Evolutionary conservation across 495 filamentous ascomycete genomes (phyloP), one percentile per base, ranked within the genome.

Genomic region (Aspergillus sclerotiicarbonarius): DNA sequence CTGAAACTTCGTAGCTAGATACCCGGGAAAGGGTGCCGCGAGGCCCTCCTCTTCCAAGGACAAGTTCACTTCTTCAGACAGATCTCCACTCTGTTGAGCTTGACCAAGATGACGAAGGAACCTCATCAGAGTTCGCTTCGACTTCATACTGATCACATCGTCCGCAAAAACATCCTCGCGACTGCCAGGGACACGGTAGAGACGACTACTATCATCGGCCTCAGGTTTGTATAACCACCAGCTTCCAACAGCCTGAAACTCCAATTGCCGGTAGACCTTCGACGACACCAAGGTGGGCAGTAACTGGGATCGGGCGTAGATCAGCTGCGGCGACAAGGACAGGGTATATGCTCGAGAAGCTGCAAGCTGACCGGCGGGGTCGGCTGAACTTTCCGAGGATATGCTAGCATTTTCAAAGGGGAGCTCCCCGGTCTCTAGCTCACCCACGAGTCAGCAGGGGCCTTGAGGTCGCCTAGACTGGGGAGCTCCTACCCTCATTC

Each of bases 221-320:
- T 56, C 21, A 16, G 60, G 43, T 48, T 57, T 68, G 33, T 87
- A 87, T 35, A 96, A 84, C 84, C 87, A 98, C 89, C 92, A 98
- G 56, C 89, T 93, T 31, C 95, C 95, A 7, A 98, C 88, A 6
- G 94, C 91, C 59, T 92, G 85, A 70, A 97, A 98, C 61, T 96
- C 92, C 57, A 98, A 81, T 71, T 96, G 90, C 32, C 84, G 83
- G 60, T 95, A 90, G 53, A 95, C 87, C 59, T 88, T 88, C 1
- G 93, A 96, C 4, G 91, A 90, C 39, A 98, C 86, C 37, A 98
- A 81, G 57, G 85, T 79, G 6, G 84, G 80, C 3, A 98, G 76
- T 19, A 97, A 78, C 60, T 82, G 76, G 16, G 91, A 94, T 45
- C 86, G 87, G 45, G 90, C 83, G 68, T 97, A 95, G 25, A 98